Base-by-base conservation (phyloP, 2,329 filamentous ascomycete species). In the Ophiostoma fasciatum region DNA sequence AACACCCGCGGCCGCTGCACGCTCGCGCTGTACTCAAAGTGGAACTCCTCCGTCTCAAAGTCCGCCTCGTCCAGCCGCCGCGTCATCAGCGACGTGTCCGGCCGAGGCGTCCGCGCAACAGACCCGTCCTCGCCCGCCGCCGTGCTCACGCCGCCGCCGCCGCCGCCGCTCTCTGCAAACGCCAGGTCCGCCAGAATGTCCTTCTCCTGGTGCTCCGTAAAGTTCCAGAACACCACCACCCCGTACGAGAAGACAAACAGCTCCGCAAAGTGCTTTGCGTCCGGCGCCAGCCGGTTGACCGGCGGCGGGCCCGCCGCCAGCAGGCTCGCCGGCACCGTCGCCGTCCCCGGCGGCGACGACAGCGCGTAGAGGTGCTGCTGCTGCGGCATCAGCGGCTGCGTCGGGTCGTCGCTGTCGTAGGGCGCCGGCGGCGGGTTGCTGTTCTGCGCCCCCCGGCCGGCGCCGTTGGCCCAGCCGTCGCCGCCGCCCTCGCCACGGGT, bases 171-270 rank as follows among this genome's bases (percentile, higher is more conserved):
- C 45, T 77, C 72, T 10, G 82, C 82, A 58, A 98, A 96, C 1
- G 85, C 90, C 36, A 98, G 64, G 56, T 98, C 90, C 27, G 90
- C 90, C 17, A 98, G 70, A 31, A 96, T 83, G 49, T 94, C 87
- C 57, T 94, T 94, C 55, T 98, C 90, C 54, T 98, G 90, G 45
- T 79, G 73, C 55, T 94, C 87, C 10, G 83, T 88, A 49, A 98
- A 94, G 55, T 98, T 98, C 90, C 90, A 98, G 54, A 98, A 94
- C 5, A 98, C 90, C 0, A 90, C 88, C 1, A 98, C 88, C 15
- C 90, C 90, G 51, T 98, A 98, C 13, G 82, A 88, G 56, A 92
- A 96, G 48, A 98, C 79, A 53, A 94, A 96, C 74, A 96, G 83
- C 59, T 98, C 90, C 28, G 83, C 88, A 51, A 93, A 84, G 38